Evolutionary conservation across 2,329 filamentous ascomycete genomes (phyloP).

Genomic region (Emergomyces orientalis): DNA sequence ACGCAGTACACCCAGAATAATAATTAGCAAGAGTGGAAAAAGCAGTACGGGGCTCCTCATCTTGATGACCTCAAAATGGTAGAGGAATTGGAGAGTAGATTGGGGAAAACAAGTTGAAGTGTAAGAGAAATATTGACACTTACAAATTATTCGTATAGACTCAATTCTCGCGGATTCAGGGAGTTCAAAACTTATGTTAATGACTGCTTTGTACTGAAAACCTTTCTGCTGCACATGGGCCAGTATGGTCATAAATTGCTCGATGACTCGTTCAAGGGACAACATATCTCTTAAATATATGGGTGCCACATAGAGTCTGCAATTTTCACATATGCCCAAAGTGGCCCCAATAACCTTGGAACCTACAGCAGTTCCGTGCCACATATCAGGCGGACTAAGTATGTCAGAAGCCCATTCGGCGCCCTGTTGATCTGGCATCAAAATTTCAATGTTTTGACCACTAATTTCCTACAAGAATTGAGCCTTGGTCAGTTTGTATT

Average conservation of each 20-base stretch:
- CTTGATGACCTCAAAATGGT: neutral
- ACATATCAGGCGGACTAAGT: neutral
- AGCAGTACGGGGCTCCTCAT: neutral
- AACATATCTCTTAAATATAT: neutral
- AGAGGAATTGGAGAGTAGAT: neutral
- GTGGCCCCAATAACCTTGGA: neutral
- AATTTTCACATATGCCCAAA: neutral
- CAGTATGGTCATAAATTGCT: neutral
- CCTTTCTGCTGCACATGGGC: neutral
- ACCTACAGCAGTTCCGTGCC: neutral
- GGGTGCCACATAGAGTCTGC: neutral
- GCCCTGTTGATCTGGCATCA: neutral
- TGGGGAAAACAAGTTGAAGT: neutral
- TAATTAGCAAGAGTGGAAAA: neutral
- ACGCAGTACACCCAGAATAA: neutral
- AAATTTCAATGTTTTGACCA: neutral
- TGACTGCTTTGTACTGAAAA: neutral
- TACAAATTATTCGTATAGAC: neutral
- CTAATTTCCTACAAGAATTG: neutral
- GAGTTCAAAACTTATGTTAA: constrained; percentile 2
- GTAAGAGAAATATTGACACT: neutral
- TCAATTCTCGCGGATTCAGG: fast-evolving
- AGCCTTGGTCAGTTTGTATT: neutral
- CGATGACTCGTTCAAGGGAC: neutral
- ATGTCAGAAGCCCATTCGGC: neutral